Base-by-base conservation (phyloP, 148 eudicot genomes). In the Linanthus parryae region DNA sequence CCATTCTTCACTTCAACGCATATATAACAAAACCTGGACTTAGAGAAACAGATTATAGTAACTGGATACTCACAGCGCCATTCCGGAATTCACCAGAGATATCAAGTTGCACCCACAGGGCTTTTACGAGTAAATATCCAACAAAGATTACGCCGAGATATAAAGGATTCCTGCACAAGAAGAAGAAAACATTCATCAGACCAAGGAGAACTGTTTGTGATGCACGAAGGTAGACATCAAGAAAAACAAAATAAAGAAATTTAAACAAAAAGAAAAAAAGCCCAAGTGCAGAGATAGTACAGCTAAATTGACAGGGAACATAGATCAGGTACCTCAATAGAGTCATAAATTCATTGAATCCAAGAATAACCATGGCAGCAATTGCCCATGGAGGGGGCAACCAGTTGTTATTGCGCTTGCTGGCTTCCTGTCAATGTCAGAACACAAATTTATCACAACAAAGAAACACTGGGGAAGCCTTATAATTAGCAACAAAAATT, bases 361-460 rank as follows among this genome's bases (percentile, higher is more conserved):
- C 99, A 30, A 94, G 66, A 61, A 94, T 52, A 45, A 82, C 30
- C 65, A 94, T 48, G 35, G 96, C 99, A 51, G 72, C 75, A 44
- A 94, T 84, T 18, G 99, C 99, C 99, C 99, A 94, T 67, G 99
- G 96, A 68, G 99, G 99, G 54, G 99, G 99, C 73, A 94, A 45
- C 96, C 96, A 88, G 67, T 82, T 94, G 82, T 82, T 94, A 67
- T 55, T 74, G 39, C 96, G 82, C 74, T 60, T 84, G 77, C 85
- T 94, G 40, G 99, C 99, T 66, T 88, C 99, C 99, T 94, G 79
- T 48, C 72, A 62, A 34, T 48, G 6, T n/a, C 44, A 60, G 14
- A 29, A 10, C n/a, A n/a, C n/a, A n/a, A n/a, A n/a, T n/a, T n/a
- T n/a, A n/a, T n/a, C n/a, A n/a, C n/a, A n/a, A n/a, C n/a, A n/a